Conservation (phyloP, 768 basidiomycete genomes). For the Coprinellus aureogranulatus region DNA sequence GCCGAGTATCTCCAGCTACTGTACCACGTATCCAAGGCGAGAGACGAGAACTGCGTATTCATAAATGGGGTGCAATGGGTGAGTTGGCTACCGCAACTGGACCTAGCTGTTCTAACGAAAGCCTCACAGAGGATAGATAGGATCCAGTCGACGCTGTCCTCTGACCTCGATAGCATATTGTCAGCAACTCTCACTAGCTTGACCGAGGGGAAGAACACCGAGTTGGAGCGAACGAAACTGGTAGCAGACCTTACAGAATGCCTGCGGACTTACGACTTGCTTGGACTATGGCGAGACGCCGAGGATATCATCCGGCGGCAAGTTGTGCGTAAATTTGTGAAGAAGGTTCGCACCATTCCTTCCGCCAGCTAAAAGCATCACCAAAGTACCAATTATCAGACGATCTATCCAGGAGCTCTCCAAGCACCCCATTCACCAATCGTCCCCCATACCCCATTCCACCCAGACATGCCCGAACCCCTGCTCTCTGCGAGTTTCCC, state of each 20-base stretch:
- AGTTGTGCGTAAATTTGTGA: slow-evolving; percentile 72
- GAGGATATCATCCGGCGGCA: slow-evolving; percentile 80
- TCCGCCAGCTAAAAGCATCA: background rate
- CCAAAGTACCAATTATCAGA: slow-evolving; percentile 41
- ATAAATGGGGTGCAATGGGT: slow-evolving; percentile 87
- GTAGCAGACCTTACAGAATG: slow-evolving; percentile 74
- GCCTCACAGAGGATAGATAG: slow-evolving; percentile 66
- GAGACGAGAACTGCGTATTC: slow-evolving; percentile 71
- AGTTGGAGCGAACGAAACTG: slow-evolving; percentile 63
- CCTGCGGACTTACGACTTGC: slow-evolving; percentile 71
- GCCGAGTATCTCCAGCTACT: slow-evolving; percentile 89
- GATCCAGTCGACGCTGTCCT: slow-evolving; percentile 80
- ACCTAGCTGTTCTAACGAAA: slow-evolving; percentile 8
- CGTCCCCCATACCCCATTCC: slow-evolving; percentile 73
- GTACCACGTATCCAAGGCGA: slow-evolving; percentile 85
- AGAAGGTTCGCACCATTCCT: slow-evolving; percentile 54
- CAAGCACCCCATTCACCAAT: slow-evolving; percentile 70
- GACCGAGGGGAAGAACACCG: slow-evolving; percentile 48
- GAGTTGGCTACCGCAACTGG: slow-evolving; percentile 27
- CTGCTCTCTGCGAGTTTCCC: slow-evolving; percentile 27
- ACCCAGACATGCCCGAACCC: slow-evolving; percentile 27
- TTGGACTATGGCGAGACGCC: slow-evolving; percentile 83
- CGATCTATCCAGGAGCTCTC: slow-evolving; percentile 70
- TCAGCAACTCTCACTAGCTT: slow-evolving; percentile 55
- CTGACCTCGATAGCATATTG: slow-evolving; percentile 84